These are phyloP conservation scores for Podospora fimiseda DNA, from an alignment of 495 filamentous ascomycete genomes.

Conservation along the genomic window DNA sequence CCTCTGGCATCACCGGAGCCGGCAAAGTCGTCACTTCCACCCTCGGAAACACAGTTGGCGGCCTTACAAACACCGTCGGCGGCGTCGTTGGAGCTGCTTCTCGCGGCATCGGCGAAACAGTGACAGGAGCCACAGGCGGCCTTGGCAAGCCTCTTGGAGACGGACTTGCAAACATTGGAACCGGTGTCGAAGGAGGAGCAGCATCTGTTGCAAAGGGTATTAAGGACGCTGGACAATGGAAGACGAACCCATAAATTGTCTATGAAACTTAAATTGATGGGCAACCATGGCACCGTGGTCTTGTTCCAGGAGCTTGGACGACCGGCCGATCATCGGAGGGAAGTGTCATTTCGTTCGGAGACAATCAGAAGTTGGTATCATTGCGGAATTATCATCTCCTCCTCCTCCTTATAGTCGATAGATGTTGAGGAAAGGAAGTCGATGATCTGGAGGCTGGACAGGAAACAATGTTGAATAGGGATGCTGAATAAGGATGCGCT, in stretches of 20 bases:
- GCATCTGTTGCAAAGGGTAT: slow-evolving; percentile 53
- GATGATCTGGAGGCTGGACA: too few relatives aligned
- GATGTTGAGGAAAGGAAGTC: too few relatives aligned
- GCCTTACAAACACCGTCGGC: slow-evolving; percentile 58
- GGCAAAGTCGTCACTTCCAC: slow-evolving; percentile 57
- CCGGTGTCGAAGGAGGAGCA: slow-evolving; percentile 54
- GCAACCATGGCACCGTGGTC: too few relatives aligned
- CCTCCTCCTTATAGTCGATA: too few relatives aligned
- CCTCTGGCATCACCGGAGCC: slow-evolving; percentile 57
- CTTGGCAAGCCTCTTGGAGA: slow-evolving; percentile 61
- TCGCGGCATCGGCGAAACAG: slow-evolving; percentile 39
- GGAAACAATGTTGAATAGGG: too few relatives aligned
- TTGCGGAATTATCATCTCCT: too few relatives aligned
- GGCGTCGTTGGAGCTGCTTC: slow-evolving; percentile 62
- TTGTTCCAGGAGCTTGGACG: too few relatives aligned
- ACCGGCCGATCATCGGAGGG: too few relatives aligned
- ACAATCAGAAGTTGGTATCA: too few relatives aligned
- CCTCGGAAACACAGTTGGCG: slow-evolving; percentile 46
- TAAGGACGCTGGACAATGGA: slow-evolving; percentile 65
- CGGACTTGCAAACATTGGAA: slow-evolving; percentile 53
- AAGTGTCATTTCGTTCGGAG: too few relatives aligned
- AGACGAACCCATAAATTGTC: slow-evolving; percentile 30
- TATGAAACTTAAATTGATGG: too few relatives aligned
- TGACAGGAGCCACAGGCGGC: slow-evolving; percentile 50
- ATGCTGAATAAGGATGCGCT: too few relatives aligned